These are phyloP conservation scores for Zymoseptoria passerinii DNA, from an alignment of 2,329 filamentous ascomycete genomes.

Conservation along the genomic window DNA sequence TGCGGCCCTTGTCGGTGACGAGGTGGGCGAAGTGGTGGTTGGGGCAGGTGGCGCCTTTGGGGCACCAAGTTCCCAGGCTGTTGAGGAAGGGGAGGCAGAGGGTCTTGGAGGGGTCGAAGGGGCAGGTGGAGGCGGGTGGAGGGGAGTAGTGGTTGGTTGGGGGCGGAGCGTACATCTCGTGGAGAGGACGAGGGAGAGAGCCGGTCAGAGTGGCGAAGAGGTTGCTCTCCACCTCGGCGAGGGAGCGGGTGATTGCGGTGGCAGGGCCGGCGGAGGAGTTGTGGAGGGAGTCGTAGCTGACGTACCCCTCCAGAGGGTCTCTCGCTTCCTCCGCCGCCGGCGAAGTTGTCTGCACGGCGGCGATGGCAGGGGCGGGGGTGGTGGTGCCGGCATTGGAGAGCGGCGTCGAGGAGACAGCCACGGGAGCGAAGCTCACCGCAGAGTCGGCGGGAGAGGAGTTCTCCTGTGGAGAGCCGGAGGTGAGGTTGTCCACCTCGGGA, in stretches of 20 bases:
- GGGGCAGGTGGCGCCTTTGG: slow-evolving; percentile 71
- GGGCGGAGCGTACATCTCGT: background rate
- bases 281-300: background rate
- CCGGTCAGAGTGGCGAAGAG: background rate
- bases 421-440: background rate
- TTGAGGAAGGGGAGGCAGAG: slow-evolving; percentile 78
- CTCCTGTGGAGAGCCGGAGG: background rate
- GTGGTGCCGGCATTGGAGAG: background rate
- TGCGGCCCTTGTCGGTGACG: background rate
- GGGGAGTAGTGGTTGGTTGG: background rate
- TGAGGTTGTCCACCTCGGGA: background rate
- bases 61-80: slow-evolving; percentile 69
- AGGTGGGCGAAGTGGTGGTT: slow-evolving; percentile 61
- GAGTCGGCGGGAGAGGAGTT: background rate
- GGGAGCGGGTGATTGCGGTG: too few species aligned
- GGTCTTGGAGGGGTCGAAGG: slow-evolving; percentile 37
- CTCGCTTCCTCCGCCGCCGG: background rate
- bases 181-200: background rate
- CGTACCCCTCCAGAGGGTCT: background rate
- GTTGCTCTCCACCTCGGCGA: background rate
- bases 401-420: background rate
- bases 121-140: background rate
- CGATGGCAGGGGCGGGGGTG: background rate
- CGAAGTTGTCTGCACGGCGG: background rate
- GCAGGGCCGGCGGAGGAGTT: background rate